Percentiles rank a stretch among this genome's conserved stretches.
Conservation (phyloP, 352 stramenopile genomes). For the Elongisporangium senticosum region DNA sequence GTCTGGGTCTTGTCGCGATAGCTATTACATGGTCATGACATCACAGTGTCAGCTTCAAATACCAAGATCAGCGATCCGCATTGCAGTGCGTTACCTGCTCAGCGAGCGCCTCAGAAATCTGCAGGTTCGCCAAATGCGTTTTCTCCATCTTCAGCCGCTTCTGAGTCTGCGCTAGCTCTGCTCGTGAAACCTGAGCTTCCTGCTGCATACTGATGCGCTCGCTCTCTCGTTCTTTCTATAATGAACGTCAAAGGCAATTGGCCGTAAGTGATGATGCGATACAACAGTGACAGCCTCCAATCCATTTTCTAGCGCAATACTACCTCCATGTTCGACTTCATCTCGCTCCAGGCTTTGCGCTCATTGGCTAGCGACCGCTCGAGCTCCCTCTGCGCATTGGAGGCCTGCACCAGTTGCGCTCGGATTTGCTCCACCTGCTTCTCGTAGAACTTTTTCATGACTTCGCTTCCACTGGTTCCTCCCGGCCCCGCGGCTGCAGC, state of each 20-base stretch:
- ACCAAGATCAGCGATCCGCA: not conserved
- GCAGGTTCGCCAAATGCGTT: conserved; percentile 43
- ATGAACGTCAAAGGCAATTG: not conserved
- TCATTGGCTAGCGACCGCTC: conserved; percentile 48
- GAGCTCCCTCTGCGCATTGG: conserved; percentile 39
- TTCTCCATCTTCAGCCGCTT: conserved; percentile 60
- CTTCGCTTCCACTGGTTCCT: conserved; percentile 14
- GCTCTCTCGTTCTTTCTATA: not conserved
- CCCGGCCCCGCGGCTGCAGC: conserved; percentile 1
- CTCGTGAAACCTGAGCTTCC: not conserved
- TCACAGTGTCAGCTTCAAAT: not conserved
- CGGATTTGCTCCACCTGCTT: conserved; percentile 75
- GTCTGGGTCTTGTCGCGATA: conserved; percentile 42
- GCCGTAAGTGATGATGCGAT: not conserved
- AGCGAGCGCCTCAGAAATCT: conserved; percentile 60
- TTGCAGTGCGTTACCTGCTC: conserved; percentile 32
- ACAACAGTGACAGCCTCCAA: not conserved
- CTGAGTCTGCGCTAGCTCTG: conserved; percentile 17
- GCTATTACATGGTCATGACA: conserved; percentile 10
- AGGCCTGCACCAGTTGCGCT: conserved; percentile 38
- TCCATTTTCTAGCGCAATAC: not conserved
- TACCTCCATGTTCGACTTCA: conserved; percentile 22
- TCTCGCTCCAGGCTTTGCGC: conserved; percentile 20
- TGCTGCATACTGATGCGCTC: not conserved
- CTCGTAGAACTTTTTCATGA: conserved; percentile 83